Evolutionary conservation across 2,329 filamentous ascomycete species (phyloP).

Genomic region (Sporothrix curviconia): DNA sequence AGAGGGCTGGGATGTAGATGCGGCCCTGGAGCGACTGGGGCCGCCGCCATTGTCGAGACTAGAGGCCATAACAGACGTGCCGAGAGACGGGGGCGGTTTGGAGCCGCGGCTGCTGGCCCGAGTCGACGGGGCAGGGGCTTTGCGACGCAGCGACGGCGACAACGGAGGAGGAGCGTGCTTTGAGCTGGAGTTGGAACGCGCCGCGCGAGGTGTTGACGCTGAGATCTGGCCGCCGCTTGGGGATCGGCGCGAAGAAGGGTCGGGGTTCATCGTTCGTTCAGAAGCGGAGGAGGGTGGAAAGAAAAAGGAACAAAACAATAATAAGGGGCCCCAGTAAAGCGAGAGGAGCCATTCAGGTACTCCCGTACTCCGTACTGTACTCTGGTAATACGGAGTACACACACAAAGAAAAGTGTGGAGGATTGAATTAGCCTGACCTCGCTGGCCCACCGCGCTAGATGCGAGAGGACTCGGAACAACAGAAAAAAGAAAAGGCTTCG

Average conservation of each 20-base stretch:
- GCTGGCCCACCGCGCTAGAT: constrained; percentile 12
- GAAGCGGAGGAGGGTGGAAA: neutral
- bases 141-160: constrained; percentile 26
- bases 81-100: constrained; percentile 14
- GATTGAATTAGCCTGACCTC: too few species aligned
- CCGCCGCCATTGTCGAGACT: constrained; percentile 19
- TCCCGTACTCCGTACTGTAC: too few species aligned
- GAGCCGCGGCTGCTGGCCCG: constrained; percentile 8
- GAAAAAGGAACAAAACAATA: neutral
- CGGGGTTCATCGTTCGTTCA: constrained; percentile 10
- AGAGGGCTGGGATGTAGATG: constrained; percentile 18
- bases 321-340: neutral
- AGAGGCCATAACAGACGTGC: constrained; percentile 24
- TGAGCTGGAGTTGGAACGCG: constrained; percentile 12
- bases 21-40: constrained; percentile 27
- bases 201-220: constrained; percentile 30
- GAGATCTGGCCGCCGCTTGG: constrained; percentile 31
- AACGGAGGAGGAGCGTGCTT: constrained; percentile 23
- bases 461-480: too few species aligned
- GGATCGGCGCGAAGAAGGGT: constrained; percentile 16
- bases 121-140: constrained; percentile 17
- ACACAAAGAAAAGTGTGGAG: too few species aligned
- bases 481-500: too few species aligned
- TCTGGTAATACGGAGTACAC: too few species aligned
- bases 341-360: too few species aligned